These are phyloP conservation scores for Colletotrichum endophyticum DNA, from an alignment of 2,329 filamentous ascomycete species.

Conservation along the genomic window DNA sequence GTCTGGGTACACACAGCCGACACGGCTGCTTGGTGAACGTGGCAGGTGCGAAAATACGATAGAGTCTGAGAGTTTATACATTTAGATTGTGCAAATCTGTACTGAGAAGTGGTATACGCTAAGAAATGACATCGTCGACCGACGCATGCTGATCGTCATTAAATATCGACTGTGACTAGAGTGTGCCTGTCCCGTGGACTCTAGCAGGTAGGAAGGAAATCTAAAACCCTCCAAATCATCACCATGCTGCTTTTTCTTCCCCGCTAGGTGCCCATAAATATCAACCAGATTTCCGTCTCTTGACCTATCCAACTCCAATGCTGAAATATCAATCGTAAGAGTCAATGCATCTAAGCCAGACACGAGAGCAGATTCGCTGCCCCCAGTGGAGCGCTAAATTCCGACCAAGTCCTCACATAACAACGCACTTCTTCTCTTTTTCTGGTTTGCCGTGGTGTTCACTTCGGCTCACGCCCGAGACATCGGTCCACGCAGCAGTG, in stretches of 20 bases:
- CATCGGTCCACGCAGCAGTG: conserved; percentile 59
- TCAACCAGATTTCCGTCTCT: neutral
- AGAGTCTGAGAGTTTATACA: neutral
- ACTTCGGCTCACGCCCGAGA: conserved; percentile 34
- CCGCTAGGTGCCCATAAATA: neutral
- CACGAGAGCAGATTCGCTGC: neutral
- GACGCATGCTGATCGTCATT: neutral
- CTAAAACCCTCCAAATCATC: neutral
- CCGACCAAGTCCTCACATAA: conserved; percentile 49
- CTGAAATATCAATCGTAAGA: neutral
- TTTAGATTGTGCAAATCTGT: neutral
- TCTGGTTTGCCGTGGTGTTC: conserved; percentile 35
- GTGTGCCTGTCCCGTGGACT: neutral
- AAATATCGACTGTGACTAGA: neutral
- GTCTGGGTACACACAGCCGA: neutral
- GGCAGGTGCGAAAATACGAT: neutral
- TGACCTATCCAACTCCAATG: conserved; percentile 2
- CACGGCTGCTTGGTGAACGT: neutral
- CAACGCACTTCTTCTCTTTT: conserved; percentile 53
- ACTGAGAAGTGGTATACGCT: neutral
- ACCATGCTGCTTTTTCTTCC: neutral
- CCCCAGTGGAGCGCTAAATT: neutral
- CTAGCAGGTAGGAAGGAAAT: neutral
- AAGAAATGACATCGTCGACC: neutral
- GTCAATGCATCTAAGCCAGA: neutral